phyloP scores from a whole-genome alignment of 148 eudicot species.

The Arbutus unedo region DNA sequence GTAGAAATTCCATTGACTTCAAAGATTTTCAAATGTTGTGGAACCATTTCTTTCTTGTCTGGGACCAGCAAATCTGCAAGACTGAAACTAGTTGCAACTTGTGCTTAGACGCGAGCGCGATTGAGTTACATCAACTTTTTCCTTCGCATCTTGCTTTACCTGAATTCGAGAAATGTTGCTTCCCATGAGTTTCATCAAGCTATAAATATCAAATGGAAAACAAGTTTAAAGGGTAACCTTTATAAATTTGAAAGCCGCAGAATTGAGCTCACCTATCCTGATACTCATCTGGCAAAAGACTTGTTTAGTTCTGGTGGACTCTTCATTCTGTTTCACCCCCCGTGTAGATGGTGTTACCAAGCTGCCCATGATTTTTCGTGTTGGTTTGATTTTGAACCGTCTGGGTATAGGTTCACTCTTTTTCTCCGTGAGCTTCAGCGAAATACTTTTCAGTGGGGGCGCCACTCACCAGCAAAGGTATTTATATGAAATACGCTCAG shows the following conservation, averaged over 20 bases:
- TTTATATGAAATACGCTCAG: too few species aligned
- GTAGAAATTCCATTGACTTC: background rate
- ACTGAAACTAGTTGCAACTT: background rate
- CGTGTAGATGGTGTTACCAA: background rate
- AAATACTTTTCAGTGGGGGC: background rate
- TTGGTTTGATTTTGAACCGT: background rate
- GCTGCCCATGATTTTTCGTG: background rate
- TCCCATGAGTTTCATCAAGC: background rate
- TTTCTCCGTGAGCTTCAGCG: background rate
- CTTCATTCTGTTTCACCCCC: background rate
- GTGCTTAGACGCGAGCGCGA: background rate
- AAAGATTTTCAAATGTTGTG: background rate
- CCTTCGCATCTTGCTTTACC: background rate
- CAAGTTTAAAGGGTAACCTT: background rate
- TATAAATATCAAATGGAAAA: background rate
- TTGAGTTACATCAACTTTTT: background rate
- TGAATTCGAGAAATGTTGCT: background rate
- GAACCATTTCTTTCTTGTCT: background rate
- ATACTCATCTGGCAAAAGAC: background rate
- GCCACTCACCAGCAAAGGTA: background rate
- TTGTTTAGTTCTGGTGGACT: background rate
- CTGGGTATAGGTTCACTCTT: background rate
- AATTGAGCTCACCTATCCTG: background rate
- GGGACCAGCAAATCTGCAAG: background rate
- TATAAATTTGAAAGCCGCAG: background rate